Base-by-base conservation (phyloP, 441 rosid species). In the Syzygium malaccense region DNA sequence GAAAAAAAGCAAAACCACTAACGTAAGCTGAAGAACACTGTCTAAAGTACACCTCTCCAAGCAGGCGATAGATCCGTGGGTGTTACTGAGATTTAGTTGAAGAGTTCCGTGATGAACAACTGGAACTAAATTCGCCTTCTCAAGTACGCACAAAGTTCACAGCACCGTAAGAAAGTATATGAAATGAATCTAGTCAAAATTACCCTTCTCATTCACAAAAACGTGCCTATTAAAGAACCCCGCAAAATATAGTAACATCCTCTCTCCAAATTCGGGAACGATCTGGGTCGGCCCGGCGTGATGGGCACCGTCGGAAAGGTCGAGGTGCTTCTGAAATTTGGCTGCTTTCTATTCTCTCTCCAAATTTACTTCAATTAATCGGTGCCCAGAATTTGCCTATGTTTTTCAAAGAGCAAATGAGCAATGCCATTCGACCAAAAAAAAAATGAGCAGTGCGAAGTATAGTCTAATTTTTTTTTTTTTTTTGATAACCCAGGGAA, bases 171-270 rank as follows among this genome's bases (percentile, higher is more conserved):
- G 62, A 23, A 57, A 57, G 62, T 57, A 57, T 57, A 23, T 57
- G 62, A 26, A 23, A 57, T 57, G 28, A 25, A 57, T 48, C 49
- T 19, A 57, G 28, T 57, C 60, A 57, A 57, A 85, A 37, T 84
- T 93, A 95, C 98, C 99, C 90, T 96, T 97, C 89, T 97, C 98
- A 87, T 94, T 96, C 58, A 96, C 94, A 94, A 97, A 97, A 20
- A 93, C 92, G 91, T 96, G 99, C 19, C 97, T 98, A 88, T 95
- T 91, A 90, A 97, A 95, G 90, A 96, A 94, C 71, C 91, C 94
- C 86, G 98, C 95, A 86, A 97, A 97, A 97, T 93, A 95, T 94
- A 12, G 91, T 86, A 68, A 95, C 98, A 89, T 96, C 98, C 87
- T 91, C 98, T 41, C 45, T 41, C 8, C 45, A 41, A 2, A 54